Base-by-base conservation (phyloP, 2,329 filamentous ascomycete species). In the Xylariaceae sp. region DNA sequence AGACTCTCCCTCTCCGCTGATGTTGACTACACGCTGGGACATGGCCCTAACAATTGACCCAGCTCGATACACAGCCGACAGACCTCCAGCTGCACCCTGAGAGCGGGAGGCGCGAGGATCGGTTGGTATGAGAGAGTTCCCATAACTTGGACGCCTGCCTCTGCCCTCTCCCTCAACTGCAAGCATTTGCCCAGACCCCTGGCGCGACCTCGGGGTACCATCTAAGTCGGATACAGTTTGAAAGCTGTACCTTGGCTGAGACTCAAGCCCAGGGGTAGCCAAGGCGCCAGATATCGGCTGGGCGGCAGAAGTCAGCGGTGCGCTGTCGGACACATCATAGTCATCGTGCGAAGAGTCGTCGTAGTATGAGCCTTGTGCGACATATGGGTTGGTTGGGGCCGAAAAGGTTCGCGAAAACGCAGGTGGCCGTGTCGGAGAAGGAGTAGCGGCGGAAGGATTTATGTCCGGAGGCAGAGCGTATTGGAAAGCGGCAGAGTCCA, bases 1-100 rank as follows among this genome's bases (percentile, higher is more conserved):
- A 16, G 87, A 69, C 54, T 96, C 88, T 4, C 84, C 85, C 57
- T 97, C 93, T 60, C 95, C 95, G 65, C 89, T 95, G 55, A 98
- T 79, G 59, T 97, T 97, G 58, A 98, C 93, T 42, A 98, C 90
- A 70, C 93, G 88, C 68, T 96, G 90, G 24, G 94, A 97, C 81
- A 98, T 95, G 47, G 81, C 81, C 50, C 85, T 79, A 64, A 90
- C 79, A 54, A 89, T 87, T 8, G 85, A 87, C 34, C 85, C 79
- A 46, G 86, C 85, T 52, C 81, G 74, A 18, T 76, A 78, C 22
- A 26, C n/a, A n/a, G n/a, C n/a, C n/a, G n/a, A n/a, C 39, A 90
- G 63, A 15, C 85, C 83, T 19, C 77, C 78, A 9, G 79, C 74
- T 8, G 77, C 74, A 15, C 82, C 83, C 2, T 78, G 71, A 2